These are phyloP conservation scores for Hyparrhenia diplandra DNA, from an alignment of 176 grass and related monocot species.

Conservation along the genomic window DNA sequence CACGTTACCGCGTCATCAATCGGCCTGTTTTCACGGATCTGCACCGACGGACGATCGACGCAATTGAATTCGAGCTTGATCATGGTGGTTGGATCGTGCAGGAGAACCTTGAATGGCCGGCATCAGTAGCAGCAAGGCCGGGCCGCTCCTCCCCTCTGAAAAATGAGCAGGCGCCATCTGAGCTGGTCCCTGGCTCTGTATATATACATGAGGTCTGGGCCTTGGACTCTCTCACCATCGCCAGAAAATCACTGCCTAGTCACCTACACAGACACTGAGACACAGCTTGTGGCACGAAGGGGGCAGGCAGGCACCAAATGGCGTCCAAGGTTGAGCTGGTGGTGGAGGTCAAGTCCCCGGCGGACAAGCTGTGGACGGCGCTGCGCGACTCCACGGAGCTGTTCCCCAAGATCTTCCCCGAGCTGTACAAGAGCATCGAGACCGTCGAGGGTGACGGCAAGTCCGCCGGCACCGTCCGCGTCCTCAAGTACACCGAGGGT, in stretches of 20 bases:
- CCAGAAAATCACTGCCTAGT: not conserved
- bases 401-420: constrained; percentile 95
- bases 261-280: not conserved
- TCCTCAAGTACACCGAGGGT: constrained; percentile 74
- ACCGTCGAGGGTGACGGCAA: constrained; percentile 79
- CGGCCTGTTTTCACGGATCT: not conserved
- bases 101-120: constrained; percentile 31
- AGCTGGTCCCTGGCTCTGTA: not conserved
- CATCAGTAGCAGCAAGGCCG: constrained; percentile 26
- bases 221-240: not conserved
- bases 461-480: constrained; percentile 68
- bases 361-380: constrained; percentile 74
- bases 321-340: constrained; percentile 62
- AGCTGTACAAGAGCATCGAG: constrained; percentile 89
- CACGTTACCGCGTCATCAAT: not conserved
- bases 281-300: no score
- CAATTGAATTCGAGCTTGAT: constrained; percentile 40
- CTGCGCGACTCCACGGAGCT: constrained; percentile 56
- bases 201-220: constrained; percentile 16
- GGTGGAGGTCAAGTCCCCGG: constrained; percentile 64
- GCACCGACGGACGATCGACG: constrained; percentile 37
- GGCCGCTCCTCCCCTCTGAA: not conserved
- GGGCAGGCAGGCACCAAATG: constrained; percentile 18
- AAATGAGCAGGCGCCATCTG: not conserved
- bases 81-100: constrained; percentile 40